A percentile compares a stretch with the other conserved stretches of the same genome.
These are phyloP conservation scores for Elongisporangium anandrum DNA, from an alignment of 352 stramenopile species.

Conservation along the genomic window DNA sequence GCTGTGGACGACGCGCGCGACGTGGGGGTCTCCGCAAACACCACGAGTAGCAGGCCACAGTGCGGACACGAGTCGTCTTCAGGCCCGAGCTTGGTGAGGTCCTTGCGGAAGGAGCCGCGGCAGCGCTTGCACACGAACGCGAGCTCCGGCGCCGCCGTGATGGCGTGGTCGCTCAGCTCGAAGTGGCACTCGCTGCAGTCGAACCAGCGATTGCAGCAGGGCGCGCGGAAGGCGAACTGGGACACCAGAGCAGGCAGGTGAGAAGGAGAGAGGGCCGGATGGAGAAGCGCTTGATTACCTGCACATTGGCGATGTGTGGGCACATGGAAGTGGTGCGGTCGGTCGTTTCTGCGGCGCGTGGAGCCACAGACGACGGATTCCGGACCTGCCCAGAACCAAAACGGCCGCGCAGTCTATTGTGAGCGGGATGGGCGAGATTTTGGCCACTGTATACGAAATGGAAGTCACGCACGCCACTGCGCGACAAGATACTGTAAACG, in stretches of 20 bases:
- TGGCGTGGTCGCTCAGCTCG: slow-evolving; percentile 51
- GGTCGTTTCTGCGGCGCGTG: too few relatives aligned
- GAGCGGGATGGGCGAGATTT: too few relatives aligned
- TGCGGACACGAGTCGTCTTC: slow-evolving; percentile 65
- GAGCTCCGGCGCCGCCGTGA: slow-evolving; percentile 27
- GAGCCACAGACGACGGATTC: too few relatives aligned
- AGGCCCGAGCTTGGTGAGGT: slow-evolving; percentile 38
- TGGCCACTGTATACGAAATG: too few relatives aligned
- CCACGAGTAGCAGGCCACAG: slow-evolving; percentile 42
- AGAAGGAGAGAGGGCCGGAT: neutral
- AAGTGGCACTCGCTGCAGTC: slow-evolving; percentile 77
- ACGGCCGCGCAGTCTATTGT: too few relatives aligned
- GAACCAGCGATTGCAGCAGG: slow-evolving; percentile 75
- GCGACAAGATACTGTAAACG: too few relatives aligned
- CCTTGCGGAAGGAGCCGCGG: slow-evolving; percentile 58
- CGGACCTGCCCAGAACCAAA: too few relatives aligned
- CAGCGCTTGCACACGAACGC: slow-evolving; percentile 69
- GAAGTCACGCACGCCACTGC: too few relatives aligned
- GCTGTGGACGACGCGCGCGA: slow-evolving; percentile 3
- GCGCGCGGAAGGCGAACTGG: slow-evolving; percentile 59
- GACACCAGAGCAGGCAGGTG: neutral
- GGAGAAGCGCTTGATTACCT: slow-evolving; percentile 12
- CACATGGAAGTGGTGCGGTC: slow-evolving; percentile 15
- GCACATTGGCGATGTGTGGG: slow-evolving; percentile 34
- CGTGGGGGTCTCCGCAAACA: slow-evolving; percentile 11